Conservation (phyloP, 805 yeast species). For the Candida schatavii region DNA sequence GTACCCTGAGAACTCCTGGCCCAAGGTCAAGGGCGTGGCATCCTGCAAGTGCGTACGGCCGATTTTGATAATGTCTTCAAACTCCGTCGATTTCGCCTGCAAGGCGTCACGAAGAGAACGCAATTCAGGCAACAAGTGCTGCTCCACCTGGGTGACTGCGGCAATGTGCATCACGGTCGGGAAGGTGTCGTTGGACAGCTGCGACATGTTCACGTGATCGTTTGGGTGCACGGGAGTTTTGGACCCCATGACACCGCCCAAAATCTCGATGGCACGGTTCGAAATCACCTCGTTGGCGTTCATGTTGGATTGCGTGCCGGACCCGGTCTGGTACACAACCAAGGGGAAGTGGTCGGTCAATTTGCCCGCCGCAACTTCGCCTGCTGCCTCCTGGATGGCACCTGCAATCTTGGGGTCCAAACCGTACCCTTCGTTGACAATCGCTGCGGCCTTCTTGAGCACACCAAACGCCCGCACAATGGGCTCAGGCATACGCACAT, state of each 20-base stretch:
- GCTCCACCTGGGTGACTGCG: constrained; percentile 84
- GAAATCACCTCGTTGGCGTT: constrained; percentile 98
- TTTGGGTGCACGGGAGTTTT: constrained; percentile 96
- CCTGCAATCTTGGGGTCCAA: constrained; percentile 79
- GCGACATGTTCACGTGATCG: constrained; percentile 98
- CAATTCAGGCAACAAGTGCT: constrained; percentile 77
- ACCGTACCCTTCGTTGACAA: constrained; percentile 70
- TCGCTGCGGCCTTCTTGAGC: constrained; percentile 91
- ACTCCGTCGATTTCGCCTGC: constrained; percentile 75
- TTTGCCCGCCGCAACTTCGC: constrained; percentile 91
- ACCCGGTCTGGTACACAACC: constrained; percentile 98
- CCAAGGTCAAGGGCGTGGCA: constrained; percentile 96
- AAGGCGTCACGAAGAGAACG: constrained; percentile 75
- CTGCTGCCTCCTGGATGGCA: constrained; percentile 91
- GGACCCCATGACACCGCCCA: constrained; percentile 91
- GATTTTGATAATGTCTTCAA: constrained; percentile 86
- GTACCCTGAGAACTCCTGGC: constrained; percentile 97
- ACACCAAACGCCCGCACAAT: constrained; percentile 89
- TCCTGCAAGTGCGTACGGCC: constrained; percentile 99
- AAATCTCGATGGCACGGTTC: constrained; percentile 93
- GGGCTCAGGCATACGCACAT: constrained; percentile 91
- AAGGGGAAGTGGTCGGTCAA: constrained; percentile 93
- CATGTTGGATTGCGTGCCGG: constrained; percentile 99
- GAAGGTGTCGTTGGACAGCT: constrained; percentile 98
- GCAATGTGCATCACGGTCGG: constrained; percentile 99